Evolutionary conservation across 2,329 filamentous ascomycete genomes (phyloP).

Genomic region (Cordyceps javanica): DNA sequence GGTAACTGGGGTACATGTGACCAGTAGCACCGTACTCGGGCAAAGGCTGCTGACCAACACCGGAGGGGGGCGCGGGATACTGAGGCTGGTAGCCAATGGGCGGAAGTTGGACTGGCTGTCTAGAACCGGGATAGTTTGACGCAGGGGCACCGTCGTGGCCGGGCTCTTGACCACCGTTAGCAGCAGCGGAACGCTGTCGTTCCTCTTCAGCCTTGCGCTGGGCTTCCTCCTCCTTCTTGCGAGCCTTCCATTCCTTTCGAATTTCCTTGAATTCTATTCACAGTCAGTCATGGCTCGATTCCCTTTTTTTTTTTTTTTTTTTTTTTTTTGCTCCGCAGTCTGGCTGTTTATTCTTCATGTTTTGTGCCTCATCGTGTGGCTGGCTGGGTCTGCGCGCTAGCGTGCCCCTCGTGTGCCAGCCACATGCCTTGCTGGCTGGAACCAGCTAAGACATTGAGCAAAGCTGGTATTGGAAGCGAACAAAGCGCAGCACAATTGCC

Average conservation of each 20-base stretch:
- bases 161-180: slow-evolving; percentile 7
- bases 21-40: slow-evolving; percentile 41
- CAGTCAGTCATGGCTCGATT: not conserved
- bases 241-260: slow-evolving; percentile 97
- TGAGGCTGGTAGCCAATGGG: slow-evolving; percentile 62
- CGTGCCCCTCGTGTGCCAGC: not conserved
- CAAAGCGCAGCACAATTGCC: not conserved
- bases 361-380: not conserved
- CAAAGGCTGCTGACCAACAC: slow-evolving; percentile 38
- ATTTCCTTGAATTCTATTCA: slow-evolving; percentile 87
- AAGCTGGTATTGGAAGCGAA: not conserved
- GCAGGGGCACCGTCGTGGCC: slow-evolving; percentile 21
- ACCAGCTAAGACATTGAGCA: not conserved
- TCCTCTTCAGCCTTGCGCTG: slow-evolving; percentile 88
- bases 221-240: slow-evolving; percentile 97
- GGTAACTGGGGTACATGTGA: slow-evolving; percentile 44
- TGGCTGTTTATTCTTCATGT: not conserved
- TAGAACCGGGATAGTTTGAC: slow-evolving; percentile 46
- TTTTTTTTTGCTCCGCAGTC: not conserved
- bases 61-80: slow-evolving; percentile 50
- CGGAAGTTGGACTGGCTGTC: slow-evolving; percentile 51
- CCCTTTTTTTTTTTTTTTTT: not conserved
- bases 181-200: slow-evolving; percentile 50
- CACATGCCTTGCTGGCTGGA: not conserved
- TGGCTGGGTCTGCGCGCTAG: slow-evolving; percentile 20